Base-by-base conservation (phyloP, 1,284 basidiomycete genomes). In the Tilletia walkeri region DNA sequence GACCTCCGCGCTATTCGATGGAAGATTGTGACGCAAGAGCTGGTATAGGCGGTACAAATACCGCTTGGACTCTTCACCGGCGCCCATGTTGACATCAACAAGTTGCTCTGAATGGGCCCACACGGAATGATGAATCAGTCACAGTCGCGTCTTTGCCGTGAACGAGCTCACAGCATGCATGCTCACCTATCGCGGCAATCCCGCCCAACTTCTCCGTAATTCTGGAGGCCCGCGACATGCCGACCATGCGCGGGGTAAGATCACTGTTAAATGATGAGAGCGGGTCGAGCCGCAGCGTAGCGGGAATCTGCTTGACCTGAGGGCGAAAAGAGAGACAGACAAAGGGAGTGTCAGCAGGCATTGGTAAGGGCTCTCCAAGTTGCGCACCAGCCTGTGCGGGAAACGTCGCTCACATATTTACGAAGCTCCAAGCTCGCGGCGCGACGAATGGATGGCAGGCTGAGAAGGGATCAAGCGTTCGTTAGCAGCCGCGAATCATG, bases 31-130 rank as follows among this genome's bases (percentile, higher is more conserved):
- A 82, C 93, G 93, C 84, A 93, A 91, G 85, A 94, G 94, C 85
- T 94, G 93, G 87, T 92, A 94, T 84, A 94, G 91, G 49, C 92
- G 89, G 84, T 91, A 94, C 49, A 93, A 88, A 89, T 89, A 61
- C 18, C 56, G 56, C 56, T 61, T 61, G 24, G 20, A 16, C 36
- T 61, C 56, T 10, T 61, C 56, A 36, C 56, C 56, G 56, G 24
- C 16, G 16, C 56, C 56, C 20, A 61, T 77, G 71, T 77, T 50
- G 65, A 72, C 78, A 65, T 54, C 68, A 56, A 76, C 67, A 59
- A 78, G 69, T 69, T 69, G 73, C 47, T 81, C 75, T 71, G 69
- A n/a, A 49, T 30, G 24, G 2, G 24, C 24, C 24, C 24, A 30
- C 24, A 45, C 41, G 41, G 41, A 45, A 45, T 45, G 9, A 45